Conservation (phyloP, 805 yeast genomes). For the Hanseniaspora meyeri region DNA sequence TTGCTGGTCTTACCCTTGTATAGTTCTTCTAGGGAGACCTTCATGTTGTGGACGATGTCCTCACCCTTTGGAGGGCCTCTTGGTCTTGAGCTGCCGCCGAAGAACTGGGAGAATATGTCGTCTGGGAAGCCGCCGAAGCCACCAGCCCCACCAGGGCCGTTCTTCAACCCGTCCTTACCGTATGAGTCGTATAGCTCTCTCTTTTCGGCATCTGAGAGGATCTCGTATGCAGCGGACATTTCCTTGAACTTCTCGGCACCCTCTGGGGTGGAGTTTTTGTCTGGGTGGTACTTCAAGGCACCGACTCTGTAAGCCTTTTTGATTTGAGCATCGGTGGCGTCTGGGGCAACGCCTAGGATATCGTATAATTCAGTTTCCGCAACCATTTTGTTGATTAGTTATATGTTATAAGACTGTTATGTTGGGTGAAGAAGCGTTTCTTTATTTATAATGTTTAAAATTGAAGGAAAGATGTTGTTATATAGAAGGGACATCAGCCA, state of each 20-base stretch:
- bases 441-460: too few relatives aligned
- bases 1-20: conserved; percentile 90
- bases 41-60: conserved; percentile 80
- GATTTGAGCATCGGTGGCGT: conserved; percentile 57
- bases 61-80: conserved; percentile 80
- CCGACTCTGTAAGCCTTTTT: conserved; percentile 74
- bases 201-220: conserved; percentile 76
- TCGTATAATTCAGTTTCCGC: conserved; percentile 72
- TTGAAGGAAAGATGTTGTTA: too few relatives aligned
- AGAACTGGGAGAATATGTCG: conserved; percentile 52
- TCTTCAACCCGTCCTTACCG: conserved; percentile 88
- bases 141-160: conserved; percentile 55
- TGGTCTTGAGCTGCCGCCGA: conserved; percentile 49
- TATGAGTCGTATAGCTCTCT: conserved; percentile 78
- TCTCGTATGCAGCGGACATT: conserved; percentile 75
- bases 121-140: conserved; percentile 38
- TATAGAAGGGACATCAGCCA: too few relatives aligned
- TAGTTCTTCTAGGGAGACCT: conserved; percentile 81
- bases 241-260: conserved; percentile 94
- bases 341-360: conserved; percentile 55
- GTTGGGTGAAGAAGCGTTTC: too few relatives aligned
- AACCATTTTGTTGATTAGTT: conserved; percentile 49
- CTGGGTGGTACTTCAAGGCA: conserved; percentile 74
- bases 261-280: conserved; percentile 71
- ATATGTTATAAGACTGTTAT: too few relatives aligned